These are phyloP conservation scores for Lepiota venenata DNA, from an alignment of 768 basidiomycete genomes.

Conservation along the genomic window DNA sequence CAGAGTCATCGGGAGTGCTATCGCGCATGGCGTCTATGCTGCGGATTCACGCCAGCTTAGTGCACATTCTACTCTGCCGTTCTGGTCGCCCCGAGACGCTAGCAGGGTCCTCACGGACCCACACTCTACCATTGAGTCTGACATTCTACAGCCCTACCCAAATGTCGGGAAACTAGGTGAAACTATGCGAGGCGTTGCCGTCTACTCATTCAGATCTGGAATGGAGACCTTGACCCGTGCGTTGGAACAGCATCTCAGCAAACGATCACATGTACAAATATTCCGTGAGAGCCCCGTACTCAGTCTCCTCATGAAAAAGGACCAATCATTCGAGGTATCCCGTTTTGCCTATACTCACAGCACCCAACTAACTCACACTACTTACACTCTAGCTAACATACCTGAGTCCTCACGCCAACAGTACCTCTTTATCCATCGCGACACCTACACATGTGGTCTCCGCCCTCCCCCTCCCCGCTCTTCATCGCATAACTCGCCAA, in stretches of 20 bases:
- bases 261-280: conserved; percentile 57
- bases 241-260: conserved; percentile 44
- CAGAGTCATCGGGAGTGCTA: conserved; percentile 68
- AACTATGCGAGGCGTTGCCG: conserved; percentile 56
- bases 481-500: conserved; percentile 38
- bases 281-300: conserved; percentile 37
- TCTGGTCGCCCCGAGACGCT: neutral
- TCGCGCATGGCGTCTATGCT: conserved; percentile 93
- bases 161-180: conserved; percentile 42
- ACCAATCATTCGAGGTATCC: conserved; percentile 44
- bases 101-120: conserved; percentile 28
- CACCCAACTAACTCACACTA: conserved; percentile 4
- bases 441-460: conserved; percentile 71
- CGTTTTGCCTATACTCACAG: neutral
- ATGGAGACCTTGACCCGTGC: conserved; percentile 62
- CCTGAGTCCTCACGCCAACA: neutral
- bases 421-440: conserved; percentile 17
- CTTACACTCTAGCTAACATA: conserved; percentile 7
- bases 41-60: conserved; percentile 76
- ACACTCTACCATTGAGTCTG: neutral
- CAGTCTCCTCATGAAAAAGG: conserved; percentile 29
- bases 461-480: conserved; percentile 60
- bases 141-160: conserved; percentile 1
- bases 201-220: conserved; percentile 82
- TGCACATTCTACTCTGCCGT: conserved; percentile 51